Base-by-base conservation (phyloP, 2,329 filamentous ascomycete species). In the Thielaviopsis punctulata region DNA sequence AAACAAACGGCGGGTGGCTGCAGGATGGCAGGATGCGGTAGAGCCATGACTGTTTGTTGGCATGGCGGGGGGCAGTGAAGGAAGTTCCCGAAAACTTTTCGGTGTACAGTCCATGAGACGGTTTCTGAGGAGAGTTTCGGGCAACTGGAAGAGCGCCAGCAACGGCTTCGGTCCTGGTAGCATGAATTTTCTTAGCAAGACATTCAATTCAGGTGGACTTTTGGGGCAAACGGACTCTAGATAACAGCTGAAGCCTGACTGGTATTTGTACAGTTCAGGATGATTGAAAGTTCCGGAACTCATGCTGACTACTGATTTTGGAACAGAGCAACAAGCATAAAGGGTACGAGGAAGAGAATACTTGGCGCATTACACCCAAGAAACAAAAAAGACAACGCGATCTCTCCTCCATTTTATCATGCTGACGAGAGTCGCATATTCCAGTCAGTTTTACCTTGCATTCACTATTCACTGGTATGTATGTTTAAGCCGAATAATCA, bases 81-180 rank as follows among this genome's bases (percentile, higher is more conserved):
- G 82, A 72, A 1, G 80, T 84, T 7, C 82, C 82, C 0, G 81
- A 84, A 44, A 86, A 72, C 68, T 84, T 84, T 67, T 94, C 87
- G 24, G 86, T 79, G 66, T 92, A 92, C 24, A 94, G 77, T 0
- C 86, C 86, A 58, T 80, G 78, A 0, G 84, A 75, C 0, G 80
- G 80, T 62, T 87, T 86, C 63, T 93, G 86, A 0, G 87, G 87
- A 2, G 84, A 86, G 70, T 93, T 94, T 43, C 81, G 76, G 48
- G 76, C 86, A 54, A 86, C 62, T 8, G 87, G 86, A 4, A 90
- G 71, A 4, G 86, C 81, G 18, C 80, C 83, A 15, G 80, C 71
- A 52, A 90, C 70, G 45, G 86, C 85, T 70, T 92, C 86, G 44
- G 83, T 79, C 63, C 84, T 89, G 60, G 1, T 24, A 3, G 3